Evolutionary conservation across 2,329 filamentous ascomycete species (phyloP).

Genomic region (Aspergillus sp.): DNA sequence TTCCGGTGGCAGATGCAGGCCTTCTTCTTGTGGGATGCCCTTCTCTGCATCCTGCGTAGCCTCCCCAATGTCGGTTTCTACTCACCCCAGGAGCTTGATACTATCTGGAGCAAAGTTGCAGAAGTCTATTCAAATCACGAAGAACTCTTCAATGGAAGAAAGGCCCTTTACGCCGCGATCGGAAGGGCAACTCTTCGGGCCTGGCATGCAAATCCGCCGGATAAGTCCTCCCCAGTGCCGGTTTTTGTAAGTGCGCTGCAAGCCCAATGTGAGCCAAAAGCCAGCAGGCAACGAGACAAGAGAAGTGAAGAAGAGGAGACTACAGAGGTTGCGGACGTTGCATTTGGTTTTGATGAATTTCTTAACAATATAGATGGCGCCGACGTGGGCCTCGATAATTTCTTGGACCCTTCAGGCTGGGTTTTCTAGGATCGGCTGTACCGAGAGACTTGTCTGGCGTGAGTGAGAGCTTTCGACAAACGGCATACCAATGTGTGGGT

Average conservation of each 20-base stretch:
- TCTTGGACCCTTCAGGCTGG: not conserved
- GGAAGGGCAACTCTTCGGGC: conserved; percentile 8
- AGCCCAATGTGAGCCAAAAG: conserved; percentile 3
- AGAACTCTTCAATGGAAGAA: conserved; percentile 31
- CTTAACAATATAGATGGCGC: not conserved
- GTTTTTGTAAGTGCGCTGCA: conserved; percentile 11
- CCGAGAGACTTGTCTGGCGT: not conserved
- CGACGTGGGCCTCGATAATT: not conserved
- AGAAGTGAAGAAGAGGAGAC: not conserved
- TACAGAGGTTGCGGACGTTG: not conserved
- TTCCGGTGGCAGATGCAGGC: conserved; percentile 45
- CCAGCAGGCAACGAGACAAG: not conserved
- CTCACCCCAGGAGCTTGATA: conserved; percentile 23
- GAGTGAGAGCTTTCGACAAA: not conserved
- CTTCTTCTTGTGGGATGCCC: conserved; percentile 51
- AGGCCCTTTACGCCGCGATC: conserved; percentile 4
- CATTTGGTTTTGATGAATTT: not conserved
- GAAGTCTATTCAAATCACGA: conserved; percentile 44
- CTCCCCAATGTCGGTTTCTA: conserved; percentile 31
- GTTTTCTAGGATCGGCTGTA: not conserved
- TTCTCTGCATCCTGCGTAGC: conserved; percentile 46
- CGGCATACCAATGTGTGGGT: too few species aligned
- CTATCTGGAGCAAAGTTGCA: conserved; percentile 45
- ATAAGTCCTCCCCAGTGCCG: conserved; percentile 5
- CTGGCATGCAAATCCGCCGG: conserved; percentile 11